phyloP scores from a whole-genome alignment of 768 basidiomycete genomes.

The Clitopilus passeckerianus region DNA sequence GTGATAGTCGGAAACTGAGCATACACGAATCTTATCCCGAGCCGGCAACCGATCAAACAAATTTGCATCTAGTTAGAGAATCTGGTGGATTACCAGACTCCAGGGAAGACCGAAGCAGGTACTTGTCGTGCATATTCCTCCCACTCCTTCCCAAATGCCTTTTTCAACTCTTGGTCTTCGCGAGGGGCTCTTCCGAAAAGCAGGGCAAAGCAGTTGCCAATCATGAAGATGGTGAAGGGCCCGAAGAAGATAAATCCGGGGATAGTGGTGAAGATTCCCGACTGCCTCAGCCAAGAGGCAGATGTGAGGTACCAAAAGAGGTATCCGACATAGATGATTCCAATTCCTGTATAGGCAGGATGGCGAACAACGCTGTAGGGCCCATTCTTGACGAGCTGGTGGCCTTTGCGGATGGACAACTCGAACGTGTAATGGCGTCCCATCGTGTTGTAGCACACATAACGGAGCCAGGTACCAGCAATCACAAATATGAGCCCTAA shows the following conservation, averaged over 20 bases:
- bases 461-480: neutral
- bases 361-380: constrained; percentile 8
- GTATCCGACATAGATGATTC: neutral
- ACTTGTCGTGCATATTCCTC: constrained; percentile 7
- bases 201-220: neutral
- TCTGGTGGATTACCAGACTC: neutral
- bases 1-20: too few relatives aligned
- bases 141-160: constrained; percentile 11
- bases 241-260: neutral
- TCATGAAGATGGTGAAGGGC: neutral
- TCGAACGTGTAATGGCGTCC: constrained; percentile 2
- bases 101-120: constrained; percentile 8
- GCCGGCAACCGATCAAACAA: neutral
- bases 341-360: constrained; percentile 3
- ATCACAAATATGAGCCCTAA: neutral
- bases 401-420: neutral
- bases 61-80: neutral
- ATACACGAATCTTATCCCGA: too few relatives aligned
- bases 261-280: neutral
- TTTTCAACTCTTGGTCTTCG: constrained; percentile 9
- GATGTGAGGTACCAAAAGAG: constrained; percentile 1
- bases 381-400: constrained; percentile 4
- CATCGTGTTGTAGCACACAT: neutral
- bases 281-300: constrained; percentile 10
- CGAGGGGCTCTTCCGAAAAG: constrained; percentile 2